These are phyloP conservation scores for Neopestalotiopsis sp. DNA, from an alignment of 2,329 filamentous ascomycete species.

Conservation along the genomic window DNA sequence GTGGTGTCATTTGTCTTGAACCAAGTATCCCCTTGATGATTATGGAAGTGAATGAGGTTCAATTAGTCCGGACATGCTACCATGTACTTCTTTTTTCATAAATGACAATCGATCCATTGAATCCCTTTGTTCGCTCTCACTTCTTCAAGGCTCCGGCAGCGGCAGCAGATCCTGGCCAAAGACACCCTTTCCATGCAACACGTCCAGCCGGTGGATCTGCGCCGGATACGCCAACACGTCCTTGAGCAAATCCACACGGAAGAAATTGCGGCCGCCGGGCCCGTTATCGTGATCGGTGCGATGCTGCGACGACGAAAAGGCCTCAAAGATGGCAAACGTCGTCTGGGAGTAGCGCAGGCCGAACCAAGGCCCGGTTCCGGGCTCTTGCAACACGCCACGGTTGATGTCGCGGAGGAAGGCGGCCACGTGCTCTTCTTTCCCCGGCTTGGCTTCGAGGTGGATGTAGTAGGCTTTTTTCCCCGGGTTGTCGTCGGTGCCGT, in stretches of 20 bases:
- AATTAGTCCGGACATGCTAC: no score
- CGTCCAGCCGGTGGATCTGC: conserved; percentile 17
- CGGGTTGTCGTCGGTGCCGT: conserved; percentile 18
- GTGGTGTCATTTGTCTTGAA: no score
- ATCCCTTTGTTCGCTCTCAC: not conserved
- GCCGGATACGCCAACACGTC: conserved; percentile 19
- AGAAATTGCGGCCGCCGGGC: conserved; percentile 12
- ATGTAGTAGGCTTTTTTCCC: conserved; percentile 21
- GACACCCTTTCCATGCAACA: conserved; percentile 16
- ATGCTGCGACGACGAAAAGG: conserved; percentile 7
- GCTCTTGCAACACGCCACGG: conserved; percentile 8
- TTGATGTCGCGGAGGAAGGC: conserved; percentile 20
- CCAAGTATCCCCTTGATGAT: no score
- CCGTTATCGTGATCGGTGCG: conserved; percentile 18
- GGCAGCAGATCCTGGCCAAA: conserved; percentile 10
- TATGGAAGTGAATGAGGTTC: no score
- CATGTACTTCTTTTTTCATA: no score
- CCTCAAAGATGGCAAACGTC: conserved; percentile 21
- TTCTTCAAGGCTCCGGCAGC: not conserved
- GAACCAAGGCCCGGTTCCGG: conserved; percentile 17
- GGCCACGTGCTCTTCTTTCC: conserved; percentile 17
- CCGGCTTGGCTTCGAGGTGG: conserved; percentile 19
- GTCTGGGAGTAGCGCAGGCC: conserved; percentile 20
- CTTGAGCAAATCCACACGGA: conserved; percentile 15
- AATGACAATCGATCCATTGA: not conserved